These are phyloP conservation scores for Nicotiana tomentosiformis DNA, from an alignment of 257 asterid genomes.

Conservation along the genomic window DNA sequence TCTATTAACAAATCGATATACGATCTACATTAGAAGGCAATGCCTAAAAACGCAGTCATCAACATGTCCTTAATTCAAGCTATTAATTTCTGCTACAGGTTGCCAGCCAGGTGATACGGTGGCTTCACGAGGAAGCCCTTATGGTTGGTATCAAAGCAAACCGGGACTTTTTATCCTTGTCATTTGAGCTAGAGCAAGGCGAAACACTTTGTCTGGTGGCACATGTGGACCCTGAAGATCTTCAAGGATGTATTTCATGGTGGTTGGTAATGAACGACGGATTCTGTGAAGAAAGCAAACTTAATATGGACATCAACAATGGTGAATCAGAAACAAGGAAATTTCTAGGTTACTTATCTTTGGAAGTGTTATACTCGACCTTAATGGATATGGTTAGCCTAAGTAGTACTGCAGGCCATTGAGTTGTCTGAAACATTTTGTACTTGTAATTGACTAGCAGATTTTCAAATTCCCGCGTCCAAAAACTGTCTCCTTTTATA, in stretches of 20 bases:
- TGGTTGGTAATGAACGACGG: constrained; percentile 74
- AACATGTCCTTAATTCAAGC: not conserved
- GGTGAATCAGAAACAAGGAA: constrained; percentile 60
- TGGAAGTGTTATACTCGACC: constrained; percentile 60
- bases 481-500: not conserved
- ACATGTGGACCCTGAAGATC: constrained; percentile 76
- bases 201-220: constrained; percentile 67
- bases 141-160: constrained; percentile 70
- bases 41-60: not conserved
- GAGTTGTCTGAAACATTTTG: not conserved
- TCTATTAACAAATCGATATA: not conserved
- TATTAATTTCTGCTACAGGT: constrained; percentile 31
- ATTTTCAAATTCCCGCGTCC: not conserved
- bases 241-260: constrained; percentile 92
- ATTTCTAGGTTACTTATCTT: constrained; percentile 68
- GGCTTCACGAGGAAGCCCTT: constrained; percentile 89
- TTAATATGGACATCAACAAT: constrained; percentile 33
- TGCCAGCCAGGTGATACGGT: constrained; percentile 81
- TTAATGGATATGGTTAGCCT: constrained; percentile 68
- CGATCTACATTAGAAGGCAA: not conserved
- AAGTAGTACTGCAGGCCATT: constrained; percentile 49
- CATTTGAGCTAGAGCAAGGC: constrained; percentile 84
- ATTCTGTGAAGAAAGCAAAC: constrained; percentile 43
- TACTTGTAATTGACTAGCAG: not conserved
- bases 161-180: constrained; percentile 71